Base-by-base conservation (phyloP, 164 flowering plant species). In the Platanus orientalis region DNA sequence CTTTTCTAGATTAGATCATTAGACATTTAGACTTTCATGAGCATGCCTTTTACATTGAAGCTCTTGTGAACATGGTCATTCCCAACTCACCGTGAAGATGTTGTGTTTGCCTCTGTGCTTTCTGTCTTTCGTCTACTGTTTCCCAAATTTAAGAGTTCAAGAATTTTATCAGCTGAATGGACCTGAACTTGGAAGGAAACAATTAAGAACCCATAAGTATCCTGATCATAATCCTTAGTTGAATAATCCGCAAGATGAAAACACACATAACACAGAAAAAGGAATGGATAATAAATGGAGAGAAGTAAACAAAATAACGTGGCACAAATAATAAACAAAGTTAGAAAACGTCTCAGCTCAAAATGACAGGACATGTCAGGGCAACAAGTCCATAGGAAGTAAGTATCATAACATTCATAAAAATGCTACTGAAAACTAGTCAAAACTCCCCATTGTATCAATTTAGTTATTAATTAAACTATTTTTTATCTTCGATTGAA, bases 91-190 rank as follows among this genome's bases (percentile, higher is more conserved):
- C 97, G 81, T 64, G 97, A 91, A 36, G 97, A 91, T 71, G 97
- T 84, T 60, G 76, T 85, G 81, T 91, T 91, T 64, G 80, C 87
- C 65, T 89, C 97, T 34, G 97, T 91, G 73, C 96, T 87, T 71
- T 91, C 97, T 40, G 88, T 91, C 80, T 91, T 91, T 24, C 97
- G 74, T 50, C 97, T 82, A 73, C 97, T 85, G 67, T 91, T 91
- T 44, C 97, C 97, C 77, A 85, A 59, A 73, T 85, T 87, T 62
- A 89, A 71, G 57, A 91, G 94, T 75, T 87, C 96, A 67, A 91
- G 90, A 73, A 91, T 91, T 78, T 68, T 89, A 69, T 87, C 96
- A 69, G 97, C 92, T 48, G 97, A 87, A 48, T 81, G 80, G 39
- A 91, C 97, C 97, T 90, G 71, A 59, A 68, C 30, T 47, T 16